Base-by-base conservation (phyloP, 1,284 basidiomycete species). In the Apiotrichum mycotoxinovorans region DNA sequence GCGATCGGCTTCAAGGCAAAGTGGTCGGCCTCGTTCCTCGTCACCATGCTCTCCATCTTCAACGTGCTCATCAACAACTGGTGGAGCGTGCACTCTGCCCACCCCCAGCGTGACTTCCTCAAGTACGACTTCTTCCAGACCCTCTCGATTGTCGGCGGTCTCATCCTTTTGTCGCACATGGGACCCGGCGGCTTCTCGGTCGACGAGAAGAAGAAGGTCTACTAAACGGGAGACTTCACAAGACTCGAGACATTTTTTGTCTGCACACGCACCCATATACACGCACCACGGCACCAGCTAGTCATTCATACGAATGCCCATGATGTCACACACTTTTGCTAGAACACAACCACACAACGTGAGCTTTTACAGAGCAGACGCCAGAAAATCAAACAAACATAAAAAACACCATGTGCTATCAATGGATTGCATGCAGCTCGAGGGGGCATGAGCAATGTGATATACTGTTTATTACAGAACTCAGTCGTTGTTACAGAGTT, bases 41-140 rank as follows among this genome's bases (percentile, higher is more conserved):
- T 98, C 60, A 78, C 96, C 66, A 83, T 95, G 8, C 80, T 99
- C 66, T 91, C 88, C 73, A 78, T 91, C 63, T 96, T 98, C 86
- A 99, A 99, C 76, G 89, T 98, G 35, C 89, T 95, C 69, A 91
- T 92, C 79, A 99, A 99, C 84, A 97, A 97, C 80, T 99, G 91
- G 87, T 98, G 95, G 96, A 87, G 85, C 65, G 86, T 98, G n/a
- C 88, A 93, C 77, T 83, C 86, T 49, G 84, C 85, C 48, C 95
- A 98, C 78, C 95, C 94, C 58, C 89, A 93, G 72, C 85, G 95
- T 57, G 96, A 99, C 74, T 99, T 98, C 85, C 84, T 98, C 72
- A 96, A 96, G 86, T 88, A 76, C 60, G 71, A 71, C 65, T 77
- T 74, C 67, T 73, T 67, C 14, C 34, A 30, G 44, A 46, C 44